Base-by-base conservation (phyloP, 208 protist species). In the Acanthamoeba sp. region DNA sequence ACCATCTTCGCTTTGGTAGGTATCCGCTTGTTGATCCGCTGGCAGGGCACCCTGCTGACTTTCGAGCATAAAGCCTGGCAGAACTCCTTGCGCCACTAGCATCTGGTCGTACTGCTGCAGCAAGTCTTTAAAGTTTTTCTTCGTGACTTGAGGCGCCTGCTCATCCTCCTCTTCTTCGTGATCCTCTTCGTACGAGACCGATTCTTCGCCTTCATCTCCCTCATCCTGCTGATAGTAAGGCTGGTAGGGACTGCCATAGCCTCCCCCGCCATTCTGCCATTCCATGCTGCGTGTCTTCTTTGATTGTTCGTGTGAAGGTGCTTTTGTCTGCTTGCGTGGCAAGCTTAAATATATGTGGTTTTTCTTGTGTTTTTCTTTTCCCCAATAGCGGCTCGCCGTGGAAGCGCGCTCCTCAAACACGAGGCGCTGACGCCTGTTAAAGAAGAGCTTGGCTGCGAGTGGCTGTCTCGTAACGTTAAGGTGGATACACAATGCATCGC, bases 31-130 rank as follows among this genome's bases (percentile, higher is more conserved):
- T 80, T 80, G 16, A 24, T 12, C 64, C n/a, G 34, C 69, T 50
- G 32, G 69, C 62, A 38, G 29, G 16, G 62, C 7, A 34, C 29
- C 62, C 20, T 45, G 34, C 36, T 80, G 69, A 36, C 62, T 66
- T 22, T 66, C 85, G 29, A 87, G 45, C 85, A 91, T 91, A n/a
- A 91, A 91, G 55, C 55, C 85, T 16, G 85, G 85, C 57, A 91
- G 55, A 16, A 91, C 85, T 18, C 85, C 85, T 36, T 91, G 85
- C 5, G 85, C 36, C 48, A 91, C 85, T 1, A 91, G 40, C 62
- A 91, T 73, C 7, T 91, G 50, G 36, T 91, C 85, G 34, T 91
- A 91, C 40, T 91, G 52, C 36, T 76, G 52, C 85, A 91, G 62
- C 48, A 91, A 22, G 40, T 91, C 85, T 29, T 91, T 76, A 40